phyloP scores from a whole-genome alignment of 2,329 filamentous ascomycete species.

The Hypoxylon sp. region DNA sequence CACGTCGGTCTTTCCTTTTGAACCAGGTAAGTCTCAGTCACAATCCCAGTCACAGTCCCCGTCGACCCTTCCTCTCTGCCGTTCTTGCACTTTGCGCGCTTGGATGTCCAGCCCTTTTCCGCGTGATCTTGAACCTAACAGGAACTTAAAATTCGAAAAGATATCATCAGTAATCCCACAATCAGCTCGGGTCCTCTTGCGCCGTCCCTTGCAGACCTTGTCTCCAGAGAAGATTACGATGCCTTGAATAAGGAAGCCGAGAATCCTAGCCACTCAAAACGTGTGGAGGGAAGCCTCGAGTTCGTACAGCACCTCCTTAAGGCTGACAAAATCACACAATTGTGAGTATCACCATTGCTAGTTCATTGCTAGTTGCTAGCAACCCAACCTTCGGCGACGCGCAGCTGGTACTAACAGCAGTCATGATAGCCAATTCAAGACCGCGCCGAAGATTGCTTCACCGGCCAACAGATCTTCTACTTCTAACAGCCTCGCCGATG shows the following conservation, averaged over 20 bases:
- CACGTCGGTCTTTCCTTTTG: slow-evolving; percentile 83
- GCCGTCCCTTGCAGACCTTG: slow-evolving; percentile 64
- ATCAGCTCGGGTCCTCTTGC: slow-evolving; percentile 71
- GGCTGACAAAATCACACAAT: slow-evolving; percentile 78
- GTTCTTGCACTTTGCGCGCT: slow-evolving; percentile 6
- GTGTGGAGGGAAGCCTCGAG: slow-evolving; percentile 78
- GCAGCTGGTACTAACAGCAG: slow-evolving; percentile 49
- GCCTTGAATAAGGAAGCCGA: slow-evolving; percentile 79
- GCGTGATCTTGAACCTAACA: slow-evolving; percentile 36
- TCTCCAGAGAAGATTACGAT: slow-evolving; percentile 71
- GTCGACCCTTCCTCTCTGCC: slow-evolving; percentile 38
- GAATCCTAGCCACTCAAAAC: slow-evolving; percentile 71
- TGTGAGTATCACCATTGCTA: slow-evolving; percentile 62
- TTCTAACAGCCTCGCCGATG: slow-evolving; percentile 57
- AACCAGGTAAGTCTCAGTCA: slow-evolving; percentile 70
- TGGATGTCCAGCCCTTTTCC: slow-evolving; percentile 9
- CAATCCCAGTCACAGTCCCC: slow-evolving; percentile 19
- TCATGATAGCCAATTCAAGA: slow-evolving; percentile 70
- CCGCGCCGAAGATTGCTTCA: slow-evolving; percentile 58
- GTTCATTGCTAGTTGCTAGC: background rate
- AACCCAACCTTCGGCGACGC: slow-evolving; percentile 10
- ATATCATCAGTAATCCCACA: slow-evolving; percentile 75
- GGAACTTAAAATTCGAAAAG: slow-evolving; percentile 57
- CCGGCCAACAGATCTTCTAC: slow-evolving; percentile 50
- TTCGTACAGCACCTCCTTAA: slow-evolving; percentile 83